Evolutionary conservation across 2,329 filamentous ascomycete genomes (phyloP).

Genomic region (Neofusicoccum parvum): DNA sequence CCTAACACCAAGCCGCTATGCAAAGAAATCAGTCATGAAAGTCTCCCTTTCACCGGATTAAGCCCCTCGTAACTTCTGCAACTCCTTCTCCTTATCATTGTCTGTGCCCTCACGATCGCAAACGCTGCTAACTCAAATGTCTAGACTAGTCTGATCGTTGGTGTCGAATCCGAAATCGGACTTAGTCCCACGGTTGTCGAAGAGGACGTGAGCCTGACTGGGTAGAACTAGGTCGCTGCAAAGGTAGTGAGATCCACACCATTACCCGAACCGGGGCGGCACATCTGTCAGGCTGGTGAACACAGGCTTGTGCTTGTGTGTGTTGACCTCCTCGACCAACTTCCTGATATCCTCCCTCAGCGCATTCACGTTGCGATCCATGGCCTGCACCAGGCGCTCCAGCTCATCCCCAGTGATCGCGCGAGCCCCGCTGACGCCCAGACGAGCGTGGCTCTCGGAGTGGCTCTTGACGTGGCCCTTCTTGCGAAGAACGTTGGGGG

Average conservation of each 20-base stretch:
- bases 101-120: too few species aligned
- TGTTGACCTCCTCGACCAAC: slow-evolving; percentile 8
- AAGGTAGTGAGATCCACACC: too few species aligned
- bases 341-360: slow-evolving; percentile 14
- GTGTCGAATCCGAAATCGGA: too few species aligned
- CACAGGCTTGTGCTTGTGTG: background rate
- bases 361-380: slow-evolving; percentile 2
- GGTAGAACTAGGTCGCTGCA: too few species aligned
- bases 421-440: background rate
- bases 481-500: background rate
- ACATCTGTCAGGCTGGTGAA: slow-evolving; percentile 1
- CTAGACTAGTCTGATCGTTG: too few species aligned
- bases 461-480: slow-evolving; percentile 3
- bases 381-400: slow-evolving; percentile 4
- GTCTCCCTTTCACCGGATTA: too few species aligned
- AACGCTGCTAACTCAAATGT: too few species aligned
- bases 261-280: background rate
- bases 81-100: too few species aligned
- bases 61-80: too few species aligned
- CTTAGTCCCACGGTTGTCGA: too few species aligned
- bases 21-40: background rate
- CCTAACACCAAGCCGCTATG: background rate
- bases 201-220: too few species aligned
- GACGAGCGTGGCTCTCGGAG: background rate
- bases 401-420: background rate